Evolutionary conservation across 768 basidiomycete species (phyloP).

Genomic region (Ephemerocybe angulata): DNA sequence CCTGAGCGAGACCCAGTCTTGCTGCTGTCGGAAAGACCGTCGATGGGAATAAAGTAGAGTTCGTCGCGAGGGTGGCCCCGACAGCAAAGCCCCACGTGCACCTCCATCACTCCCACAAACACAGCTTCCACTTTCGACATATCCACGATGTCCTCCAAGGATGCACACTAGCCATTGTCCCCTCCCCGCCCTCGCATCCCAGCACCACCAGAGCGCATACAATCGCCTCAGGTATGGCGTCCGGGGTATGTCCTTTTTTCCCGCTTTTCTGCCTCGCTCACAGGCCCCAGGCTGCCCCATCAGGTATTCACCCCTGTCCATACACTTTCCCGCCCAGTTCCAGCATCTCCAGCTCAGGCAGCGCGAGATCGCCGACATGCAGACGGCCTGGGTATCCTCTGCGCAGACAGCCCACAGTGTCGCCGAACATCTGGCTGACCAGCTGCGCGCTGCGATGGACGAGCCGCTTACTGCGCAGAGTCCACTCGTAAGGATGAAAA

Average conservation of each 20-base stretch:
- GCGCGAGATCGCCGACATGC: constrained; percentile 26
- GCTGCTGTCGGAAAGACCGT: constrained; percentile 6
- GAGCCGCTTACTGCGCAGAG: constrained; percentile 29
- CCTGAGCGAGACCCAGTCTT: constrained; percentile 24
- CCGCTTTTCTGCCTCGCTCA: constrained; percentile 2
- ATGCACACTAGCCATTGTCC: background rate
- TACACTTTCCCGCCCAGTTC: constrained; percentile 59
- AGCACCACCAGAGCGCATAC: constrained; percentile 72
- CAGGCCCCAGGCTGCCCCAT: constrained; percentile 46
- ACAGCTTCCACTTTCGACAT: background rate
- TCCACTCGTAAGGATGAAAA: constrained; percentile 44
- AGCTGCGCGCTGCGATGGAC: constrained; percentile 54
- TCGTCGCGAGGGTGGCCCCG: constrained; percentile 1
- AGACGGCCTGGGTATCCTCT: constrained; percentile 16
- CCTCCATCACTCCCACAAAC: background rate
- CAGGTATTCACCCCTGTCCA: constrained; percentile 58
- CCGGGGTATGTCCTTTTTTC: constrained; percentile 24
- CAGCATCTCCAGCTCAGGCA: constrained; percentile 52
- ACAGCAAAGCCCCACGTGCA: constrained; percentile 1
- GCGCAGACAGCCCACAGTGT: constrained; percentile 10
- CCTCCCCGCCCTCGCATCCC: constrained; percentile 60
- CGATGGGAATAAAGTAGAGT: background rate
- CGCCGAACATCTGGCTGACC: constrained; percentile 18
- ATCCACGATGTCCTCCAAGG: background rate
- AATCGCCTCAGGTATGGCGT: constrained; percentile 63